Conservation (phyloP, 1,284 basidiomycete species). For the Microbotryum lychnidis-dioicae region DNA sequence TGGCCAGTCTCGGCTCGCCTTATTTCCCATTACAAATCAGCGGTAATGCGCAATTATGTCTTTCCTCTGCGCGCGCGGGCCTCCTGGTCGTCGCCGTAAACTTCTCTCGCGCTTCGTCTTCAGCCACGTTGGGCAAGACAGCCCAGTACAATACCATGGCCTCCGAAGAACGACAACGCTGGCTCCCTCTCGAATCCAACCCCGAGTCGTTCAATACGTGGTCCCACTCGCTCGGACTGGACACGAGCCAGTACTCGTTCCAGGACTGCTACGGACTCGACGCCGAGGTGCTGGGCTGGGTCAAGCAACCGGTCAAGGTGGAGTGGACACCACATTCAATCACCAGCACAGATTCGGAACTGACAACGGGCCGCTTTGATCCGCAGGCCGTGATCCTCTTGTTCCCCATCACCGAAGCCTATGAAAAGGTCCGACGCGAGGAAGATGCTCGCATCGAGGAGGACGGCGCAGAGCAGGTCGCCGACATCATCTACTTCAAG, state of each 20-base stretch:
- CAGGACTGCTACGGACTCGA: conserved; percentile 77
- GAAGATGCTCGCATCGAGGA: conserved; percentile 52
- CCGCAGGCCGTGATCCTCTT: conserved; percentile 69
- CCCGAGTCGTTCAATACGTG: conserved; percentile 43
- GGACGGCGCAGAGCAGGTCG: conserved; percentile 50
- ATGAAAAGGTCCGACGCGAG: conserved; percentile 48
- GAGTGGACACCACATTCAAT: background rate
- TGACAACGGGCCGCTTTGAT: conserved; percentile 32
- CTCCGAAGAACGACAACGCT: conserved; percentile 15
- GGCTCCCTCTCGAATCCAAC: conserved; percentile 30
- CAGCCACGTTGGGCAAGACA: too few relatives aligned
- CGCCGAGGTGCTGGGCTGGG: conserved; percentile 48
- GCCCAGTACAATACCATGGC: conserved; percentile 1
- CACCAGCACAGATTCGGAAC: background rate
- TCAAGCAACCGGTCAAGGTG: conserved; percentile 27
- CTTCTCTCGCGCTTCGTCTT: too few relatives aligned
- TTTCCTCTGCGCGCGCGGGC: background rate
- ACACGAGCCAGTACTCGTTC: conserved; percentile 54
- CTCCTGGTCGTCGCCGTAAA: background rate
- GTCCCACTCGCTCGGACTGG: conserved; percentile 64
- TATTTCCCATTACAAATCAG: too few relatives aligned
- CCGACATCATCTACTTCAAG: conserved; percentile 55
- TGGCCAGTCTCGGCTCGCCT: too few relatives aligned
- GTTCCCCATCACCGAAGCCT: conserved; percentile 60
- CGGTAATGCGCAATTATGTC: background rate